phyloP scores from a whole-genome alignment of 352 stramenopile species.

The Phytophthora vignae region DNA sequence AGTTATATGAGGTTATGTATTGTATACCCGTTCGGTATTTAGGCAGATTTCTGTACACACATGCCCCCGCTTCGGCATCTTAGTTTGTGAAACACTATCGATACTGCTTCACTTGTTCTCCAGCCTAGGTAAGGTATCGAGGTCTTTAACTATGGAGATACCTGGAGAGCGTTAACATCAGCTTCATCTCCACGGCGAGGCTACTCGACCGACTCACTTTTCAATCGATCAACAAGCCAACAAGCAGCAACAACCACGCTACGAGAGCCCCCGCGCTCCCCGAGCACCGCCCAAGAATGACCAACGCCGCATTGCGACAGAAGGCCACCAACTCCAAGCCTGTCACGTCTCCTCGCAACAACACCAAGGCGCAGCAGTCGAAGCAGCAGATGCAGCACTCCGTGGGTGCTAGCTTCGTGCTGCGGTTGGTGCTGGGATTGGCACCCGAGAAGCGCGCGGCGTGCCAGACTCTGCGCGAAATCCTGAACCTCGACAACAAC shows the following conservation, averaged over 20 bases:
- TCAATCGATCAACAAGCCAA: neutral
- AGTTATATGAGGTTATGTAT: no score
- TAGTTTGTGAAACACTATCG: no score
- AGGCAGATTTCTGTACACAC: no score
- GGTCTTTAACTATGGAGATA: no score
- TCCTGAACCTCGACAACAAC: conserved; percentile 16
- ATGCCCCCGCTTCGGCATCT: no score
- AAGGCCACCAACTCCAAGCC: conserved; percentile 11
- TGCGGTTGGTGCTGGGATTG: conserved; percentile 23
- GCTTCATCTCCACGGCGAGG: no score
- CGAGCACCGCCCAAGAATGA: conserved; percentile 4
- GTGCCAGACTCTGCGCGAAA: conserved; percentile 21
- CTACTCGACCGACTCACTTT: neutral
- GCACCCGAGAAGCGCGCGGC: conserved; percentile 28
- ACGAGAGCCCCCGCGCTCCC: neutral
- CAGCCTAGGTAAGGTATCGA: no score
- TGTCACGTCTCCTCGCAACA: neutral
- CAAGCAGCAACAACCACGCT: neutral
- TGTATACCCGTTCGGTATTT: no score
- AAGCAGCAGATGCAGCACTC: conserved; percentile 16
- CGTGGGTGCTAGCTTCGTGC: conserved; percentile 18
- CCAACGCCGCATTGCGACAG: conserved; percentile 12
- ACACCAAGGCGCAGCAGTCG: conserved; percentile 9
- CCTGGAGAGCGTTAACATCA: no score
- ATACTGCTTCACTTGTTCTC: no score